These are phyloP conservation scores for Colletotrichum theobromicola DNA, from an alignment of 2,329 filamentous ascomycete species.

Conservation along the genomic window DNA sequence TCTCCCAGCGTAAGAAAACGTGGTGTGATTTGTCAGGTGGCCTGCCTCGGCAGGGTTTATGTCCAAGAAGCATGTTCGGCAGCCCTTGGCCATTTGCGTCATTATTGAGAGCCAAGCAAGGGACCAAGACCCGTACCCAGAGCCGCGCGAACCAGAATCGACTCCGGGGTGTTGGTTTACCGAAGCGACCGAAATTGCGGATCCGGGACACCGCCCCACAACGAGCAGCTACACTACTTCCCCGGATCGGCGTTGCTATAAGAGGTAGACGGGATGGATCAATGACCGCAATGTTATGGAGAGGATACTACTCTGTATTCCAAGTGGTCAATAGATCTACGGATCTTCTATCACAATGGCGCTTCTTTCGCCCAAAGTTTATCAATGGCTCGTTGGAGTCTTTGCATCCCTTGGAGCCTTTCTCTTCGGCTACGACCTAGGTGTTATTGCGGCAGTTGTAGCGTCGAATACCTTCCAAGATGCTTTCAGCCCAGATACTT, in stretches of 20 bases:
- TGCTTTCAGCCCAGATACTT: conserved; percentile 48
- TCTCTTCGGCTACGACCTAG: conserved; percentile 81
- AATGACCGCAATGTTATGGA: background rate
- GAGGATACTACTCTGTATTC: background rate
- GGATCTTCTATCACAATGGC: background rate
- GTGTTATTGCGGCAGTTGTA: conserved; percentile 70
- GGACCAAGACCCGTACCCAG: background rate
- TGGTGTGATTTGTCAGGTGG: conserved; percentile 6
- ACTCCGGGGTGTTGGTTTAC: background rate
- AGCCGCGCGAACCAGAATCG: conserved; percentile 3
- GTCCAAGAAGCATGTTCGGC: background rate
- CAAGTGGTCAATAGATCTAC: background rate
- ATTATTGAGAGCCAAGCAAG: conserved; percentile 1
- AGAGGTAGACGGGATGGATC: background rate
- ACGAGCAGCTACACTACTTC: background rate
- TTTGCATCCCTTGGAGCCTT: conserved; percentile 76
- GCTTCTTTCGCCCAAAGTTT: conserved; percentile 8
- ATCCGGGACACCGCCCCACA: background rate
- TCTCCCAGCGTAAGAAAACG: background rate
- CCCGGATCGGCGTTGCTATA: conserved; percentile 8
- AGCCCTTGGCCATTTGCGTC: conserved; percentile 6
- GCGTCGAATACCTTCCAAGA: conserved; percentile 52
- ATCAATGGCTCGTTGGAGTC: conserved; percentile 65
- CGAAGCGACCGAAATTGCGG: conserved; percentile 10
- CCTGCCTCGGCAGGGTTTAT: background rate